Conservation (phyloP, 2,329 filamentous ascomycete species). For the Plenodomus tracheiphilus region DNA sequence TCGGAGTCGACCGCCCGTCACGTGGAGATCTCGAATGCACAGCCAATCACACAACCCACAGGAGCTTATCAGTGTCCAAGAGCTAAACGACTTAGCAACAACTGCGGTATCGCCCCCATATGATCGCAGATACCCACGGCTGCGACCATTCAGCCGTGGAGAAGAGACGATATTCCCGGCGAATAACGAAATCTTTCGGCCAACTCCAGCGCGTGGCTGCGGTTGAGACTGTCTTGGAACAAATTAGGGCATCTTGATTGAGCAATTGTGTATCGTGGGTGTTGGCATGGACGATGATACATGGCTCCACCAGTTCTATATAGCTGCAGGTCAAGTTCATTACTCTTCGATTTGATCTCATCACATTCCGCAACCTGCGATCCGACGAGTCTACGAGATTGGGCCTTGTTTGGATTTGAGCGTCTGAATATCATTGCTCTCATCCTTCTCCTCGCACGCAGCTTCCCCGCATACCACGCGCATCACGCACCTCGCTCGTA, state of each 20-base stretch:
- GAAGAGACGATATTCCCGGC: constrained; percentile 26
- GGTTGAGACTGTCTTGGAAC: constrained; percentile 15
- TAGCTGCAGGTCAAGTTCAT: constrained; percentile 4
- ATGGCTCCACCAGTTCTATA: constrained; percentile 15
- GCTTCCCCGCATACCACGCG: constrained; percentile 24
- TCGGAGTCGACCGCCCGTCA: constrained; percentile 37
- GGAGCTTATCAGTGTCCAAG: neutral
- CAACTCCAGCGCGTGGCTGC: constrained; percentile 30
- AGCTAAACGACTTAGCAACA: constrained; percentile 27
- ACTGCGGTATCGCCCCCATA: constrained; percentile 21
- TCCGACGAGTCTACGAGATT: neutral
- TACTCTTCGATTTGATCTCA: constrained; percentile 2
- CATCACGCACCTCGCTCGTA: constrained; percentile 7
- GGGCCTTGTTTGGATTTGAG: constrained; percentile 4
- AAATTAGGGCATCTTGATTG: constrained; percentile 22
- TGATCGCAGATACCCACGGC: constrained; percentile 17
- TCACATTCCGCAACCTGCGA: constrained; percentile 5
- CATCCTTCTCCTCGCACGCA: constrained; percentile 12
- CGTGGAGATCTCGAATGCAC: constrained; percentile 14
- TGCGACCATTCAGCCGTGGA: constrained; percentile 26
- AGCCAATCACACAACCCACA: constrained; percentile 27
- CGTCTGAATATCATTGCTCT: neutral
- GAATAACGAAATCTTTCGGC: constrained; percentile 34
- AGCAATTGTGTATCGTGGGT: constrained; percentile 34
- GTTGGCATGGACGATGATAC: constrained; percentile 32